These are phyloP conservation scores for Aspergillus melleus DNA, from an alignment of 2,329 filamentous ascomycete species.

Conservation along the genomic window DNA sequence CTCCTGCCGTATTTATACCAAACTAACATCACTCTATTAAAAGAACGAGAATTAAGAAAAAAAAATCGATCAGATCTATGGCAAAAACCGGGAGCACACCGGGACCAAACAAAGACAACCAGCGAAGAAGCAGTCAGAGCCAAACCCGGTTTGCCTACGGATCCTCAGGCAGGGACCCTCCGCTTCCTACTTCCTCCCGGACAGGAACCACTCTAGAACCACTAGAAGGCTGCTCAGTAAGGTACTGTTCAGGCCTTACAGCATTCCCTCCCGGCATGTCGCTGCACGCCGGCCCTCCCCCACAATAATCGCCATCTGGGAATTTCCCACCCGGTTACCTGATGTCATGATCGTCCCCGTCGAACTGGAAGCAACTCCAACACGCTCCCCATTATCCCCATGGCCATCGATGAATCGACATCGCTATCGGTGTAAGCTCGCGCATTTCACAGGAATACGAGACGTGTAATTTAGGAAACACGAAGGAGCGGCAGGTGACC, in stretches of 20 bases:
- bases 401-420: not conserved
- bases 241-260: not conserved
- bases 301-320: not conserved
- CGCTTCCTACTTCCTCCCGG: no score
- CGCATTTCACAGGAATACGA: slow-evolving; percentile 16
- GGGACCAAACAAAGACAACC: slow-evolving; percentile 4
- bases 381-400: slow-evolving; percentile 32
- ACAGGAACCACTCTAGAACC: no score
- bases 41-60: not conserved
- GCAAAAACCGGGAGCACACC: slow-evolving; percentile 20
- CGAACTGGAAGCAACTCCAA: slow-evolving; percentile 21
- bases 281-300: not conserved
- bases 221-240: no score
- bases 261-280: not conserved
- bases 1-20: slow-evolving; percentile 7
- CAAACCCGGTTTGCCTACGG: no score
- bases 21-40: not conserved
- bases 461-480: slow-evolving; percentile 7
- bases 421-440: not conserved
- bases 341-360: not conserved
- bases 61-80: slow-evolving; percentile 4
- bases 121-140: not conserved
- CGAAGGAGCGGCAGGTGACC: slow-evolving; percentile 22
- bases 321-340: not conserved
- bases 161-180: no score